Base-by-base conservation (phyloP, 1,284 basidiomycete genomes). In the Neotropicomus parvogracilis region DNA sequence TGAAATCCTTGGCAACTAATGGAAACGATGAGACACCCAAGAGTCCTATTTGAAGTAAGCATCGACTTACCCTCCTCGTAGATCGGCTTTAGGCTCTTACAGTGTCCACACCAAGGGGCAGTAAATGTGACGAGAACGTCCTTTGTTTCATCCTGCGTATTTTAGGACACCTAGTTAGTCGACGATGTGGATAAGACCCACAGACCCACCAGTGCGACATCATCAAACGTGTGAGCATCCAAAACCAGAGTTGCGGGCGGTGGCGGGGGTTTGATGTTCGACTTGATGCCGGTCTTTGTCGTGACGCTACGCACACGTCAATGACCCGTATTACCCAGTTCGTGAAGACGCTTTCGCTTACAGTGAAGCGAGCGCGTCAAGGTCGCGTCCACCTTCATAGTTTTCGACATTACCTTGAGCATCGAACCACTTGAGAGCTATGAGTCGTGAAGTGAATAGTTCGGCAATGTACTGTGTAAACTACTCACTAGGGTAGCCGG, bases 41-140 rank as follows among this genome's bases (percentile, higher is more conserved):
- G 17, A 20, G n/a, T n/a, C n/a, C n/a, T n/a, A n/a, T n/a, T 21
- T 21, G 14, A 24, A 45, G 49, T 14, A 48, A 35, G 17, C 38
- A 16, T 28, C 14, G 26, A 52, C 49, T 16, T 38, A 74, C 70
- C 79, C 66, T 88, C 78, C 63, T 95, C 92, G 66, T 91, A 95
- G 19, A 79, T 75, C 12, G 92, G 92, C 70, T 97, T 95, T 68
- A 97, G 69, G 57, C 62, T 80, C 75, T 93, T 91, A 77, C 90
- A 92, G 70, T 91, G 88, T 36, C 88, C 88, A 55, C 91, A 93
- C 90, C 89, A 90, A 24, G 87, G 87, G 28, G 87, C 88, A 53
- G 91, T 95, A 75, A 95, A 95, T 4, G 93, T 78, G 42, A 97
- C 90, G n/a, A 97, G 73, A 38, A 92, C 90, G 60, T 94, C 79